Percentiles rank a stretch among this genome's conserved stretches.
Conservation (phyloP, 225 moss, liverwort and hornwort genomes). For the Sphagnum tenellum region DNA sequence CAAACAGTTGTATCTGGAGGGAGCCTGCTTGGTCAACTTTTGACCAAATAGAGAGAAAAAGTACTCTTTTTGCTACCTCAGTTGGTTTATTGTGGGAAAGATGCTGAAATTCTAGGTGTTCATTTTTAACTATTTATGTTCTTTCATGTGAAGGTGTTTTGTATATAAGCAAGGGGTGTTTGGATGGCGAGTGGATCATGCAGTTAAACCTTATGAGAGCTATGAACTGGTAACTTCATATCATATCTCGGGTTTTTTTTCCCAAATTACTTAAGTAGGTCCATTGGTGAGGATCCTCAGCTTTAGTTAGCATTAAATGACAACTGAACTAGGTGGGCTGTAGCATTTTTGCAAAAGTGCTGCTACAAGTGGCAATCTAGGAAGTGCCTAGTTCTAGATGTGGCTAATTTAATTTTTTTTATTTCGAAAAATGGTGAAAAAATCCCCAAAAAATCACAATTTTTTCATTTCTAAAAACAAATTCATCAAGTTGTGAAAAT, state of each 20-base stretch:
- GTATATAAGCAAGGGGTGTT: slow-evolving; percentile 64
- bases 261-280: too few relatives aligned
- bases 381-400: too few relatives aligned
- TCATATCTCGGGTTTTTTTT: too few relatives aligned
- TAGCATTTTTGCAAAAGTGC: background rate
- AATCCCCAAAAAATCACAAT: too few relatives aligned
- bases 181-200: slow-evolving; percentile 89
- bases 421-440: background rate
- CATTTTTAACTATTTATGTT: background rate
- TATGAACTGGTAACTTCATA: slow-evolving; percentile 52
- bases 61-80: background rate
- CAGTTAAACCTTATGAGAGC: slow-evolving; percentile 64
- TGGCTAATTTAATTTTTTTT: background rate
- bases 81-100: background rate
- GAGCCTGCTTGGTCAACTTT: background rate
- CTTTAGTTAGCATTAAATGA: background rate
- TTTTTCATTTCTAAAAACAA: too few relatives aligned
- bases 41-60: background rate
- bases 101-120: background rate
- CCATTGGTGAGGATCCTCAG: background rate
- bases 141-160: slow-evolving; percentile 44
- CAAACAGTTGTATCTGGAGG: background rate
- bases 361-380: background rate
- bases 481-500: too few relatives aligned
- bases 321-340: background rate